Base-by-base conservation (phyloP, 805 yeast genomes). In the Candida chauliodis region DNA sequence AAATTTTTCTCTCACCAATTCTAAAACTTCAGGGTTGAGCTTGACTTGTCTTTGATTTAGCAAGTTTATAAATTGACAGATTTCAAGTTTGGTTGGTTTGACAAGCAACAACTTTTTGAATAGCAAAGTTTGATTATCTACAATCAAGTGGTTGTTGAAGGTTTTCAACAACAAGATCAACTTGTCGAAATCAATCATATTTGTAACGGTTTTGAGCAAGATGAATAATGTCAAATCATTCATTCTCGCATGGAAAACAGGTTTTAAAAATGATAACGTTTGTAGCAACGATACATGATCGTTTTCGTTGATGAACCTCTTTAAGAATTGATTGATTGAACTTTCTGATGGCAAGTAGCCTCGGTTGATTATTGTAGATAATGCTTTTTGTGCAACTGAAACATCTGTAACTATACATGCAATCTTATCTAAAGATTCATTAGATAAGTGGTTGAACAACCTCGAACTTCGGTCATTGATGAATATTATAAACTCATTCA, bases 111-210 rank as follows among this genome's bases (percentile, higher is more conserved):
- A 33, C 17, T 33, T 33, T n/a, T 39, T 30, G 5, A 59, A 35
- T n/a, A 65, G 37, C 5, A 44, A 48, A 3, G 31, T 19, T 16
- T 53, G 55, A 28, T 45, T 37, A 17, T 51, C 44, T 3, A 36
- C 28, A 2, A 58, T 35, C 8, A 56, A 38, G 2, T 34, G 9
- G 13, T 17, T 40, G 9, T 40, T 42, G 14, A 36, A 29, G 13
- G 30, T 14, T 13, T 41, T 46, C 2, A 51, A 48, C 16, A 63
- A 46, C 15, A 45, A 44, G 5, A 60, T 26, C 26, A 63, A 51
- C 21, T 58, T 59, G 11, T 55, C 50, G 25, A 63, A 51, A n/a
- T 63, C 69, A 21, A 42, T 47, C 2, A 42, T 37, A 30, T 51
- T 51, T 14, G 49, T 44, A 8, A 62, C 51, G 23, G 49, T 41